Evolutionary conservation across 257 asterid species (phyloP).

Genomic region (Solanum clarkiae): DNA sequence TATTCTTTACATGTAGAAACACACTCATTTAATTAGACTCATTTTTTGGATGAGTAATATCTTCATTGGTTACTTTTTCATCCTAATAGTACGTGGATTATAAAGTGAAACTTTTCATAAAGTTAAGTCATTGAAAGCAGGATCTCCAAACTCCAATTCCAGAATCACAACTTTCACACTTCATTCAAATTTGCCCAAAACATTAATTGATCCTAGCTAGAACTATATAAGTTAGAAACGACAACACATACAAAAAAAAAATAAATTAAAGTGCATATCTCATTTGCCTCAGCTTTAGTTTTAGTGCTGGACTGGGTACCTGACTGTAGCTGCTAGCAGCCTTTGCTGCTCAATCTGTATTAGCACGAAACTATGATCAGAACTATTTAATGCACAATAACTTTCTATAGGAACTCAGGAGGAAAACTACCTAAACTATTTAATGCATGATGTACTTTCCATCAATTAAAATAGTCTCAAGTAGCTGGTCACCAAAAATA

Average conservation of each 20-base stretch:
- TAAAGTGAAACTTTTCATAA: constrained; percentile 3
- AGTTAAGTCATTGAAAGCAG: constrained; percentile 10
- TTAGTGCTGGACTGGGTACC: constrained; percentile 47
- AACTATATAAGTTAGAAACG: not conserved
- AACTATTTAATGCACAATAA: not conserved
- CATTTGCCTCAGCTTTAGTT: not conserved
- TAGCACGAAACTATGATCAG: not conserved
- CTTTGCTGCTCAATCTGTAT: constrained; percentile 84
- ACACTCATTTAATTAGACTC: not conserved
- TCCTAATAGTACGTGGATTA: not conserved
- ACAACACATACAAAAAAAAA: not conserved
- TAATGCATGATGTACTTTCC: not conserved
- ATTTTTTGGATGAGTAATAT: not conserved
- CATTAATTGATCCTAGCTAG: not conserved
- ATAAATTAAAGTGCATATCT: not conserved
- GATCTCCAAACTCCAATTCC: constrained; percentile 4
- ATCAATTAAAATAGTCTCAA: not conserved
- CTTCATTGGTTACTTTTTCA: not conserved
- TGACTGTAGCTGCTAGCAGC: constrained; percentile 55
- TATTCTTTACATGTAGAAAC: constrained; percentile 1
- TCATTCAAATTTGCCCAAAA: not conserved
- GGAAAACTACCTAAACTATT: not conserved
- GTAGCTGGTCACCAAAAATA: not conserved
- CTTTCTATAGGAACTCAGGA: not conserved
- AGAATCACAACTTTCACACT: constrained; percentile 14